phyloP scores from a whole-genome alignment of 352 stramenopile species.

The Detonula confervacea region DNA sequence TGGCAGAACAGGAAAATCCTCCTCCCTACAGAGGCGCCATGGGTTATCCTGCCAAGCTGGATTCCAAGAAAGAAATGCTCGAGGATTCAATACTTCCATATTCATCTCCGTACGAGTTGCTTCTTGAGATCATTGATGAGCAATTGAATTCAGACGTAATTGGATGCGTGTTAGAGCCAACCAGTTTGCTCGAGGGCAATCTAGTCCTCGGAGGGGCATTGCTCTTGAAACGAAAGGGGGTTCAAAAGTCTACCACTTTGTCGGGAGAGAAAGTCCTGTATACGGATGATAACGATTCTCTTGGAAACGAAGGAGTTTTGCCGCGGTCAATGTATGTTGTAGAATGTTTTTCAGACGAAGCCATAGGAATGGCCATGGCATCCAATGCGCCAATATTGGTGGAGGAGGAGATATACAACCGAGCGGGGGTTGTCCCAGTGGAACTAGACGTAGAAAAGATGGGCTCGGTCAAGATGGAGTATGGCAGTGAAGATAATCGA shows the following conservation, averaged over 20 bases:
- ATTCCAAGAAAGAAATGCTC: constrained; percentile 56
- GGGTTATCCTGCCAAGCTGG: constrained; percentile 68
- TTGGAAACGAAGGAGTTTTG: constrained; percentile 66
- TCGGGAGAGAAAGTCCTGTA: constrained; percentile 59
- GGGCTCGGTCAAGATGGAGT: constrained; percentile 4
- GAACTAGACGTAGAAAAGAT: constrained; percentile 28
- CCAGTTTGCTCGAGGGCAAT: constrained; percentile 71
- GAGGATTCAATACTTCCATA: constrained; percentile 53
- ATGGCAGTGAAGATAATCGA: background rate
- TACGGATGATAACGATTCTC: constrained; percentile 66
- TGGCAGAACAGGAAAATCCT: constrained; percentile 51
- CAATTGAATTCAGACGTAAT: constrained; percentile 80
- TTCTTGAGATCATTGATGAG: constrained; percentile 77
- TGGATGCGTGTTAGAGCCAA: constrained; percentile 75
- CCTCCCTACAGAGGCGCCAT: constrained; percentile 80
- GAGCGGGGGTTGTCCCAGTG: constrained; percentile 29
- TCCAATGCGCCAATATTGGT: constrained; percentile 56
- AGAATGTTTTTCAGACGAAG: constrained; percentile 84
- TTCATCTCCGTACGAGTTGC: constrained; percentile 72
- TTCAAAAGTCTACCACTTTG: constrained; percentile 51
- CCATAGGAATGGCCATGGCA: constrained; percentile 74
- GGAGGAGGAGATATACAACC: constrained; percentile 59
- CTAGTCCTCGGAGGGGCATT: constrained; percentile 72
- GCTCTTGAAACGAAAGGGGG: constrained; percentile 62
- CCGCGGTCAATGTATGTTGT: constrained; percentile 74